These are phyloP conservation scores for Excoecaria cochinchinensis DNA, from an alignment of 345 rosid species.

Conservation along the genomic window DNA sequence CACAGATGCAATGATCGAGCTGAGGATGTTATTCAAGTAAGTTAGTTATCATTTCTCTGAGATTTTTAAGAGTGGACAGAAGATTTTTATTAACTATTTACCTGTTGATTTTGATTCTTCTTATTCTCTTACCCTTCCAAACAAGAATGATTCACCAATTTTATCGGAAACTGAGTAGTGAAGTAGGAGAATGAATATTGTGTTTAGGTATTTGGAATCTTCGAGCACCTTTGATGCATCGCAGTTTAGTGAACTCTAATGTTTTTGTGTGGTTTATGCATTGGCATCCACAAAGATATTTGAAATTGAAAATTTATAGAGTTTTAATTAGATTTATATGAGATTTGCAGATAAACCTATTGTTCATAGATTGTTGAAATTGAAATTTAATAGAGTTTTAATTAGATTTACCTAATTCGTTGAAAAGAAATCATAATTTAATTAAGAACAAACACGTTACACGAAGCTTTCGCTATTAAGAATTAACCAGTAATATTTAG, in stretches of 20 bases:
- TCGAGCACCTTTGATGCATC: background rate
- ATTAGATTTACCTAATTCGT: background rate
- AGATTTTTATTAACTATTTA: background rate
- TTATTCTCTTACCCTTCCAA: no score
- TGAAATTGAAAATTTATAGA: background rate
- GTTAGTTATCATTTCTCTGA: background rate
- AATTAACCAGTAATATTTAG: background rate
- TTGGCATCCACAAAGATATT: background rate
- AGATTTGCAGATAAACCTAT: no score
- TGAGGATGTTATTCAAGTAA: conserved; percentile 85
- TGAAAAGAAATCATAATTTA: background rate
- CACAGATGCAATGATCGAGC: conserved; percentile 95
- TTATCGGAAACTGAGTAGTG: no score
- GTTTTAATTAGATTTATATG: background rate
- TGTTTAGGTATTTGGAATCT: background rate
- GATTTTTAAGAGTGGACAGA: background rate
- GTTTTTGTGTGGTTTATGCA: background rate
- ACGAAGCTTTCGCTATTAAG: no score
- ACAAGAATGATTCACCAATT: no score
- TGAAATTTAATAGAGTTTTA: background rate
- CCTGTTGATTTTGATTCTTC: background rate
- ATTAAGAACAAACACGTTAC: background rate
- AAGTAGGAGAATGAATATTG: no score
- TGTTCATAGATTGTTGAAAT: background rate
- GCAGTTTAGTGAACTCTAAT: background rate